Base-by-base conservation (phyloP, 2,329 filamentous ascomycete genomes). In the Neofusicoccum ribis region DNA sequence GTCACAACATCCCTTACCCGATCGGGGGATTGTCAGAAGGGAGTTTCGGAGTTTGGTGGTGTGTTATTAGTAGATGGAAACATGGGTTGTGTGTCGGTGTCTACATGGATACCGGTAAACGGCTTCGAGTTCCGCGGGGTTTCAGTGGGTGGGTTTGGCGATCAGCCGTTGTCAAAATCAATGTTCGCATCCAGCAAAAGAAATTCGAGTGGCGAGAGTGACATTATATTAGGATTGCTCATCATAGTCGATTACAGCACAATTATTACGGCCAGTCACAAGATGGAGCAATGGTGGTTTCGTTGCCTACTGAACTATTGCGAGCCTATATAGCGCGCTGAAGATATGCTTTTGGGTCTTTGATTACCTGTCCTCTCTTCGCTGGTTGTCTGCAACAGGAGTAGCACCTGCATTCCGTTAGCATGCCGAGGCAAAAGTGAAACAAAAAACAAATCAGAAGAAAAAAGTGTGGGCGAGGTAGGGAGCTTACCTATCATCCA, bases 401-500 rank as follows among this genome's bases (percentile, higher is more conserved):
- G 61, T 47, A n/a, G 61, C 61, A 49, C 61, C 61, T 64, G n/a
- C 9, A 64, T 12, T 5, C 11, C 20, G 14, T 64, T 47, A 56
- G 61, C 20, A 64, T n/a, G 14, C 6, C 27, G 5, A 31, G 27
- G 27, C 6, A 7, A 31, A 5, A 31, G 2, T 3, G 3, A 31
- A 5, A 31, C 27, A 31, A 31, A 4, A 31, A 31, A 4, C 27
- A 31, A 31, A 31, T 31, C 12, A 31, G 5, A n/a, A 11, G 11
- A n/a, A 11, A 44, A 8, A 23, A 2, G 23, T 15, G 3, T 12
- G 7, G 2, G 61, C 8, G 34, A n/a, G 17, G 9, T 2, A 54
- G 17, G 14, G 27, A 14, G 72, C 75, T 65, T 81, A 73, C 87
- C 87, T 63, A 89, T 73, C 65, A 89, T 84, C 87, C 87, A 89